Conservation (phyloP, 371 early-diverging fungal genomes). For the Apophysomyces elegans region DNA sequence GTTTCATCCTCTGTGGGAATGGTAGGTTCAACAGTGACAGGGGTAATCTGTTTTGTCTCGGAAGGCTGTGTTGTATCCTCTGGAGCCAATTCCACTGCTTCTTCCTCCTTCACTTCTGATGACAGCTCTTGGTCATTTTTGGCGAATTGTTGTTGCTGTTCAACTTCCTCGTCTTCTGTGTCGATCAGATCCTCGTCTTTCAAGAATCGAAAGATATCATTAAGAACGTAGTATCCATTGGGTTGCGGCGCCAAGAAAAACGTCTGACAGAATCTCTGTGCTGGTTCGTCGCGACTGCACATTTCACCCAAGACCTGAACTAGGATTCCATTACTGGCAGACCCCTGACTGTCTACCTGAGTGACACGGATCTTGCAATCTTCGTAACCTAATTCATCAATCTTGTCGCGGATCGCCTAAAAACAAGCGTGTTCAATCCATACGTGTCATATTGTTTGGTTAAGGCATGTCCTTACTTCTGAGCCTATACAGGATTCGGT, state of each 20-base stretch:
- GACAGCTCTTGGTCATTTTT: conserved; percentile 16
- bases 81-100: neutral
- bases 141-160: neutral
- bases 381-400: conserved; percentile 74
- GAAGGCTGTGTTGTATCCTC: neutral
- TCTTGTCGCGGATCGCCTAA: conserved; percentile 80
- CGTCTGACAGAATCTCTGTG: conserved; percentile 91
- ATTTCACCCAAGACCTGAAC: conserved; percentile 94
- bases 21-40: no score
- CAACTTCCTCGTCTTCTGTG: conserved; percentile 28
- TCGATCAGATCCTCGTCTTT: conserved; percentile 66
- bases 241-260: conserved; percentile 93
- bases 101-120: neutral
- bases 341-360: conserved; percentile 87
- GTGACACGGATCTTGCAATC: conserved; percentile 88
- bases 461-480: conserved; percentile 26
- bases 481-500: conserved; percentile 36
- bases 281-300: conserved; percentile 77
- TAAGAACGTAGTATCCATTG: conserved; percentile 90
- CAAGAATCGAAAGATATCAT: conserved; percentile 94
- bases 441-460: neutral
- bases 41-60: neutral
- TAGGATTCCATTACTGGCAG: conserved; percentile 80
- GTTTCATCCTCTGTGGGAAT: neutral
- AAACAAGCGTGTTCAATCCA: neutral